These are phyloP conservation scores for Macrophomina tecta DNA, from an alignment of 2,329 filamentous ascomycete genomes.

Conservation along the genomic window DNA sequence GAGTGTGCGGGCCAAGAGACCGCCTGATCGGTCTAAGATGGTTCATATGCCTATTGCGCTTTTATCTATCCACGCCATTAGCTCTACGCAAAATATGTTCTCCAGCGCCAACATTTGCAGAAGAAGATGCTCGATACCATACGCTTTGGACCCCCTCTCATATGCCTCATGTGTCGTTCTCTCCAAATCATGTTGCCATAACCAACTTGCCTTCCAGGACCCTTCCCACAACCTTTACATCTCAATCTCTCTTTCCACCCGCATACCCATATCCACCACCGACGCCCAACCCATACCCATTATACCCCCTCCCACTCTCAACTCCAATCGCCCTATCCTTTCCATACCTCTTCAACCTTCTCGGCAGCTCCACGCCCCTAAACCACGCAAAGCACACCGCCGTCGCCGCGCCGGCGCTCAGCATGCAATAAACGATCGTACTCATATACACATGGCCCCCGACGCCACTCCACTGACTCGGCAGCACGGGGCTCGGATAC, in stretches of 20 bases:
- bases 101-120: not conserved
- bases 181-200: not conserved
- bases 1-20: too few species aligned
- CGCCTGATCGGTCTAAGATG: not conserved
- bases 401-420: slow-evolving; percentile 55
- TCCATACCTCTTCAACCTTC: slow-evolving; percentile 62
- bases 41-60: not conserved
- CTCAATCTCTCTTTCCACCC: slow-evolving; percentile 52
- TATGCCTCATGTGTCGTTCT: not conserved
- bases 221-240: not conserved
- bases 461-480: slow-evolving; percentile 60
- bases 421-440: slow-evolving; percentile 57
- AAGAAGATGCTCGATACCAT: not conserved
- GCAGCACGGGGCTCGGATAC: slow-evolving; percentile 78
- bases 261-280: slow-evolving; percentile 53
- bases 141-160: not conserved
- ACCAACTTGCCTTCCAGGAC: not conserved
- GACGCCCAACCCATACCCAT: slow-evolving; percentile 39
- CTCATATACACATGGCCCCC: slow-evolving; percentile 58
- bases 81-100: not conserved
- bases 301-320: slow-evolving; percentile 45
- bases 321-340: slow-evolving; percentile 55
- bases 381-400: slow-evolving; percentile 62
- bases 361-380: slow-evolving; percentile 58
- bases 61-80: slow-evolving; percentile 6